Base-by-base conservation (phyloP, 2,329 filamentous ascomycete genomes). In the Penicillium crustosum region DNA sequence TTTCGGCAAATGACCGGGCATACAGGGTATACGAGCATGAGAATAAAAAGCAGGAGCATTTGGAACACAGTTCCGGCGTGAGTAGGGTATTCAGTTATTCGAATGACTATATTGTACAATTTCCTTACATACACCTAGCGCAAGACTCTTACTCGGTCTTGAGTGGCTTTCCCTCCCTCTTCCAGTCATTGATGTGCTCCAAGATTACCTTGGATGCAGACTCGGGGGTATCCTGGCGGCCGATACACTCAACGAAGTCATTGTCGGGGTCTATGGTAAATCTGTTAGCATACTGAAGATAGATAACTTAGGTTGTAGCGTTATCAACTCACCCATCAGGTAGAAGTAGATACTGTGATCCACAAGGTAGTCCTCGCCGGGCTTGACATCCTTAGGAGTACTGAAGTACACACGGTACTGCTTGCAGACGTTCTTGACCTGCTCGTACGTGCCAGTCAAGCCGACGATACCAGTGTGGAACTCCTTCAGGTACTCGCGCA, bases 341-440 rank as follows among this genome's bases (percentile, higher is more conserved):
- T 99, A 99, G 71, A 99, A 99, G 82, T 99, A 99, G 67, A 99
- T 99, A 76, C 92, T 97, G 79, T 99, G 94, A 75, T 99, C 94
- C 13, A 99, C 94, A 68, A 99, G 77, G 74, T 99, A 99, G 76
- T 99, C 94, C 81, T 97, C 90, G 1, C 93, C 94, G 1, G 92
- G 89, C 81, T 93, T 89, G 56, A 97, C 90, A 62, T 92, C 84
- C 67, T 86, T 82, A 35, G 94, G 94, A 48, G 94, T 99, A 71
- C 90, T 94, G 71, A 99, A 99, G 79, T 99, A 99, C 54, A 99
- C 94, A 21, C 94, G 84, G 76, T 97, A 99, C 65, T 89, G 89
- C 81, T 96, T 97, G 82, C 94, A 99, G 56, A 95, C 87, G 63
- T 89, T 83, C 82, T 96, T 97, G 71, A 97, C 89, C 78, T 96